A percentile compares a stretch with the other conserved stretches of the same genome.
phyloP scores from a whole-genome alignment of 2,329 filamentous ascomycete genomes.

The Sordariomycetes sp. region DNA sequence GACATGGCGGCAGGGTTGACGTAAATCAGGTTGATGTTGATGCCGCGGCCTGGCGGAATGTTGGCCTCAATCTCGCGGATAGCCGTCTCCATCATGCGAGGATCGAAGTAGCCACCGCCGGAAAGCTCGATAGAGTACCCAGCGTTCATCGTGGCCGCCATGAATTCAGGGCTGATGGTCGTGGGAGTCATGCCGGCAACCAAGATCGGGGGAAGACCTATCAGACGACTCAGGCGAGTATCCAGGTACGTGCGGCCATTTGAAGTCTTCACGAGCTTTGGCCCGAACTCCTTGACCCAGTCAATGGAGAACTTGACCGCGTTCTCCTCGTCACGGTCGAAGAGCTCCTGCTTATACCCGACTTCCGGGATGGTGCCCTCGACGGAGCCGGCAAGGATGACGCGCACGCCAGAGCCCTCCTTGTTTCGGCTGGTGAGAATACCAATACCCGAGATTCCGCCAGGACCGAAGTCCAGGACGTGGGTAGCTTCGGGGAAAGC shows the following conservation, averaged over 20 bases:
- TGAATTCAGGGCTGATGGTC: slow-evolving; percentile 85
- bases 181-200: slow-evolving; percentile 90
- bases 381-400: slow-evolving; percentile 89
- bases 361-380: slow-evolving; percentile 84
- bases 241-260: slow-evolving; percentile 85
- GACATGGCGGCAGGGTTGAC: slow-evolving; percentile 81
- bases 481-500: slow-evolving; percentile 86
- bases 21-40: slow-evolving; percentile 84
- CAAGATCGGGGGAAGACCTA: slow-evolving; percentile 78
- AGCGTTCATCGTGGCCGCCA: slow-evolving; percentile 85
- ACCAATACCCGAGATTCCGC: slow-evolving; percentile 91
- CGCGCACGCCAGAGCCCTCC: slow-evolving; percentile 92
- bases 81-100: slow-evolving; percentile 72
- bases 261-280: slow-evolving; percentile 83
- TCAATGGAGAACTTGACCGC: slow-evolving; percentile 91
- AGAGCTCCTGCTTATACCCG: slow-evolving; percentile 95
- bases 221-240: slow-evolving; percentile 85
- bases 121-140: slow-evolving; percentile 91
- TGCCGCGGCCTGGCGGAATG: slow-evolving; percentile 77
- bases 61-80: slow-evolving; percentile 74
- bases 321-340: slow-evolving; percentile 90
- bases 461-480: slow-evolving; percentile 91
- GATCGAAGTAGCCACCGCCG: slow-evolving; percentile 81
- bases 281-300: slow-evolving; percentile 96
- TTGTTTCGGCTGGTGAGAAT: slow-evolving; percentile 98